These are phyloP conservation scores for Scorias spongiosa DNA, from an alignment of 2,329 filamentous ascomycete species.

Conservation along the genomic window DNA sequence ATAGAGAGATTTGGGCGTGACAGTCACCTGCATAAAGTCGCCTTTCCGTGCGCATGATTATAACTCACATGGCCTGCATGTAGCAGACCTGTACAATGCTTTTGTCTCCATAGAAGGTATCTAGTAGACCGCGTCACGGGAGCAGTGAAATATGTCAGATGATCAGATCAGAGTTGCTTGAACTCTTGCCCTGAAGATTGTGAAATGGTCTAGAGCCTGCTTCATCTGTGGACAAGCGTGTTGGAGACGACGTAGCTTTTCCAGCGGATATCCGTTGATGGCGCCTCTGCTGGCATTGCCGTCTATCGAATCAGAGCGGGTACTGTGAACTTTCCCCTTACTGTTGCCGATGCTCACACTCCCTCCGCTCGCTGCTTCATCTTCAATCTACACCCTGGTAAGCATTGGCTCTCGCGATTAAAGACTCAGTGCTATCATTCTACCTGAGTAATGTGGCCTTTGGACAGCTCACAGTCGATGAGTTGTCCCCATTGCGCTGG, in stretches of 20 bases:
- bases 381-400: slow-evolving; percentile 43
- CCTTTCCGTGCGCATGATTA: too few relatives aligned
- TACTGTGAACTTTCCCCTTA: background rate
- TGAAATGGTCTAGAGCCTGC: too few relatives aligned
- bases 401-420: background rate
- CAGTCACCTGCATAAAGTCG: slow-evolving; percentile 6
- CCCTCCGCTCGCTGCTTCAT: slow-evolving; percentile 56
- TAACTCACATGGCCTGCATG: too few relatives aligned
- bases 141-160: too few relatives aligned
- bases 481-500: slow-evolving; percentile 57
- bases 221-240: too few relatives aligned
- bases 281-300: slow-evolving; percentile 2
- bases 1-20: slow-evolving; percentile 28
- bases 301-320: slow-evolving; percentile 12
- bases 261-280: too few relatives aligned
- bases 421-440: slow-evolving; percentile 1
- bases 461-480: slow-evolving; percentile 66
- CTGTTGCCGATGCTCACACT: slow-evolving; percentile 4
- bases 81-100: too few relatives aligned
- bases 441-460: slow-evolving; percentile 58
- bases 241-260: too few relatives aligned
- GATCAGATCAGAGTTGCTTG: too few relatives aligned
- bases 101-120: too few relatives aligned
- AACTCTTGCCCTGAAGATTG: too few relatives aligned
- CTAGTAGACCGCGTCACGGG: too few relatives aligned